Base-by-base conservation (phyloP, 495 filamentous ascomycete genomes). In the Letharia lupina region DNA sequence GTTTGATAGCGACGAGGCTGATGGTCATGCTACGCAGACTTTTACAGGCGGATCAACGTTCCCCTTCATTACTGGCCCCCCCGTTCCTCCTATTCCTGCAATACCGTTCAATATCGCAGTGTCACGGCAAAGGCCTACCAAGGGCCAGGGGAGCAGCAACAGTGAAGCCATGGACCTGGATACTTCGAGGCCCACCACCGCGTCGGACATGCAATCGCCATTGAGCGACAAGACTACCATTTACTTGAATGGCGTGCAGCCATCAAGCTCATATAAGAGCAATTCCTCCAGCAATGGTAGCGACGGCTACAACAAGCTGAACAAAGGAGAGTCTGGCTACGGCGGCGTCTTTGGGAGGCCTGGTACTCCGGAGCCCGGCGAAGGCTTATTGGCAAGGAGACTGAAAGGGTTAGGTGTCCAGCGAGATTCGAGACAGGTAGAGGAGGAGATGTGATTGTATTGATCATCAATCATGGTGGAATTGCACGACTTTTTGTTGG, bases 281-380 rank as follows among this genome's bases (percentile, higher is more conserved):
- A 62, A 39, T 48, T 60, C 54, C 0, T 57, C 50, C 3, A 66
- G 66, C 41, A 68, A 73, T 47, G 58, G 64, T 42, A 74, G 73
- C 35, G 77, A 74, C 48, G 70, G 76, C 31, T 89, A 90, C 70
- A 83, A 80, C 67, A 91, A 90, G 71, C 83, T 89, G 47, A 87
- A 70, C 71, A 89, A 82, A 70, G 86, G 83, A 20, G 86, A 90
- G 71, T 74, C 77, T 18, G 87, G 87, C 31, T 91, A 91, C 67
- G 86, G 83, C 9, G 87, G 86, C 13, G 83, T 77, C 3, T 86
- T 83, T 70, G 66, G 71, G 7, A 66, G 75, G 15, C 69, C 73
- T 23, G 69, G 68, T 62, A 73, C 75, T n/a, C 70, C 77, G 18
- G 80, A 83, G 65, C 70, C 69, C 16, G 77, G 81, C 20, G 82